Evolutionary conservation across 192 early-diverging fungal genomes (phyloP), one percentile per base, ranked within the genome.

Genomic region (Podila epicladia): DNA sequence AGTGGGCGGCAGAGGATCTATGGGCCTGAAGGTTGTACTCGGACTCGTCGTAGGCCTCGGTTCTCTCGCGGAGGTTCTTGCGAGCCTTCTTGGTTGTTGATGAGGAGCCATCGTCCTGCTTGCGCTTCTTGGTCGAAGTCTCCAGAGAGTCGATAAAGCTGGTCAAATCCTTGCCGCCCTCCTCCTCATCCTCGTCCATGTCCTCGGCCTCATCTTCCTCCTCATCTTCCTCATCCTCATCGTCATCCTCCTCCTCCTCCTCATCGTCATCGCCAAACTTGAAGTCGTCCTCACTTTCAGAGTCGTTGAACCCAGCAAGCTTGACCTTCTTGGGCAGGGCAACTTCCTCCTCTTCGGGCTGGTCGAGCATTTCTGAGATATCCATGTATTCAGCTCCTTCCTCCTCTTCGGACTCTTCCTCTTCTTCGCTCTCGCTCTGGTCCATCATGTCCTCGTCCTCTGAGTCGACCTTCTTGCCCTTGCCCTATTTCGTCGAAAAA

Each of bases 1-100:
- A 71, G 72, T 69, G 55, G 19, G 74, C 72, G 20, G 78, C 67
- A 8, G 77, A 62, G 29, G 86, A 88, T 9, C 85, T 82, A 13
- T 70, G 82, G 6, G 77, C 76, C 11, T 84, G 65, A 58, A 93
- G 71, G 67, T 92, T 91, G 74, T 87, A 96, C 72, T 95, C 95
- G 0, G 85, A 90, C 79, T 95, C 94, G 9, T 90, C 82, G 41
- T 86, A 91, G 2, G 86, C 90, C 85, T 96, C 94, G 5, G 89
- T 93, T 33, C 82, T 64, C 78, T 93, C 91, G 37, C 74, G 69
- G 15, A 91, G 58, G 38, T 82, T 74, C 63, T 84, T 91, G 66
- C 90, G 92, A 63, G 87, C 69, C 58, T 82, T 87, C 55, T 75
- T 82, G 13, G 64, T 69, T 4, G 59, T 69, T 7, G 73, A 61